Base-by-base conservation (phyloP, 305 asterid species). In the Rubia balearica region DNA sequence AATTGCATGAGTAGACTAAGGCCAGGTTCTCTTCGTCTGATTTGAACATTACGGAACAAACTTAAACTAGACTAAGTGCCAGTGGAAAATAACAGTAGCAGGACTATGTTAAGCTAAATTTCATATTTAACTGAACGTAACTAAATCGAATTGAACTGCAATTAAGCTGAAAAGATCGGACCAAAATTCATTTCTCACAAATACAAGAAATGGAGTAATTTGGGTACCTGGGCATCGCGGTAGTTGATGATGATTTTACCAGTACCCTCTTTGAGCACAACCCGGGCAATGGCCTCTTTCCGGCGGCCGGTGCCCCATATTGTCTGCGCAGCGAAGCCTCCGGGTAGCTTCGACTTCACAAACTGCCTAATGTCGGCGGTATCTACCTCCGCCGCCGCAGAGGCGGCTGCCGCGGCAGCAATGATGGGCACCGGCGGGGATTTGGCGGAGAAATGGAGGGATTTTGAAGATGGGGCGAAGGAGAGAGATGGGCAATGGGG, bases 241-340 rank as follows among this genome's bases (percentile, higher is more conserved):
- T 90, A 90, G 9, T 90, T 93, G 45, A 93, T 89, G 77, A 90
- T 81, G 45, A 90, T 70, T 70, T 85, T 85, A 4, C 97, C 98
- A 30, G 96, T 49, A 70, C 98, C 98, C 82, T 90, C 96, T 79
- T 84, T 90, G 64, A 92, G 90, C 69, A 92, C 98, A 70, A 93
- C 98, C 80, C 97, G 81, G 24, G 98, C 98, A 78, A 83, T 89
- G 61, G 96, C 96, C 57, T 87, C 82, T 80, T 93, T 93, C 75
- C 97, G 76, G 65, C 97, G 89, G 45, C 97, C 96, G 22, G 96
- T 93, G 48, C 97, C 97, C 46, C 88, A 75, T 5, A 93, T 82
- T 41, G 72, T 86, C 84, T 93, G 98, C 45, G 97, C 96, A 0
- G 96, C 97, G 67, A 93, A 90, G 16, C 98, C 97, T 5, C 97